Base-by-base conservation (phyloP, 75 land plant species). In the Selaginella moellendorffii region DNA sequence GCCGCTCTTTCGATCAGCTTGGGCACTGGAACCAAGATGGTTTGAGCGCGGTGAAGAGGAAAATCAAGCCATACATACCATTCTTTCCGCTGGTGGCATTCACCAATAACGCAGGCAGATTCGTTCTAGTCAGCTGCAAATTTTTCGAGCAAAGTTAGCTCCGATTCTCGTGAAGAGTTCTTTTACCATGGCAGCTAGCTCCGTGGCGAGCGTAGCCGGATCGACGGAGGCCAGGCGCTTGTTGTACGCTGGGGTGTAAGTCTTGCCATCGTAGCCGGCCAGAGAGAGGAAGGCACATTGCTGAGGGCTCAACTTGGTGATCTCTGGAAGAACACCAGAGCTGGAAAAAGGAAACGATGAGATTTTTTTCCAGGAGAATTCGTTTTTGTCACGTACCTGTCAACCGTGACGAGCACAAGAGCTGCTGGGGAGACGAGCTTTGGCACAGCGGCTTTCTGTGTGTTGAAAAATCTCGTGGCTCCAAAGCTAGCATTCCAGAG, bases 231-330 rank as follows among this genome's bases (percentile, higher is more conserved):
- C 70, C 30, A 80, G 79, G 42, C 83, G 74, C 30, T 73, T 63
- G 65, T 28, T 52, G 26, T 80, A 85, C 23, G 72, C 75, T 66
- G 88, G 83, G 21, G 75, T 54, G 59, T 83, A 85, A 19, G 70
- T 68, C 18, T 85, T 81, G 70, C 76, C 76, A 29, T 78, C 76
- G 69, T 85, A 85, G 26, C 88, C 86, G 29, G 86, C 86, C 29
- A 85, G 31, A 65, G 80, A 85, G 51, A 80, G 80, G 68, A 80
- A 76, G 30, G 81, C 86, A 52, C 81, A 78, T 74, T 85, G 86
- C 21, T 82, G 83, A 28, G 88, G 83, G 42, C 79, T 70, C 19
- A 85, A 71, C 62, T 78, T 80, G 19, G 86, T 75, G 10, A 78
- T 62, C 1, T 74, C 54, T 42, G 85, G 88, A 52, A 85, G 70